These are phyloP conservation scores for Emericellopsis atlantica DNA, from an alignment of 2,329 filamentous ascomycete species.

Conservation along the genomic window DNA sequence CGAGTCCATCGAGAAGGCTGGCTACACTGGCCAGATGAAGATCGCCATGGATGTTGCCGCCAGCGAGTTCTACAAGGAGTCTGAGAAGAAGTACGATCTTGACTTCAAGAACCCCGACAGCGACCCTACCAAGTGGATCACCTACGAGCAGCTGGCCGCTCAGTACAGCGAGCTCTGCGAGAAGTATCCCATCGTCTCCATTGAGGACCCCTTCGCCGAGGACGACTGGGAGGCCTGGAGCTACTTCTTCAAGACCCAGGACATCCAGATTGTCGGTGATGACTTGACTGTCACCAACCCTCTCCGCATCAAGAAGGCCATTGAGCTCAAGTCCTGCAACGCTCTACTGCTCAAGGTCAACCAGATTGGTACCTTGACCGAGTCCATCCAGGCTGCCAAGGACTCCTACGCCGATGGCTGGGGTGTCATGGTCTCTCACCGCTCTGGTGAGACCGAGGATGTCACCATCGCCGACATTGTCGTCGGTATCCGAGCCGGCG, in stretches of 20 bases:
- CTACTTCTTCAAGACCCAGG: constrained; percentile 99
- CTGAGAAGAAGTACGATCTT: constrained; percentile 98
- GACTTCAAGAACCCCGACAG: constrained; percentile 99
- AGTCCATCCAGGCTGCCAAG: constrained; percentile 98
- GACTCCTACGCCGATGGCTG: constrained; percentile 91
- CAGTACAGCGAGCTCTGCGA: constrained; percentile 76
- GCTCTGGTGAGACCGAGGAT: constrained; percentile 98
- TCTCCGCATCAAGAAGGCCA: constrained; percentile 97
- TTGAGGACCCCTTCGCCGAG: constrained; percentile 98
- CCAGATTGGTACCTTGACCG: constrained; percentile 97
- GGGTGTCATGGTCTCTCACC: constrained; percentile 99
- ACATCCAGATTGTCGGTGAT: constrained; percentile 97
- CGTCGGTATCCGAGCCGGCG: constrained; percentile 87
- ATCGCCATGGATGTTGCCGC: constrained; percentile 99
- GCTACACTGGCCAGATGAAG: constrained; percentile 91
- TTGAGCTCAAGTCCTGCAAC: constrained; percentile 98
- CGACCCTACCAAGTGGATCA: constrained; percentile 95
- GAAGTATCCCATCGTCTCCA: constrained; percentile 98
- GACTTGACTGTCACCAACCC: constrained; percentile 99
- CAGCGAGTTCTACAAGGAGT: constrained; percentile 97
- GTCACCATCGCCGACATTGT: constrained; percentile 98
- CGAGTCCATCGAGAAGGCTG: constrained; percentile 84
- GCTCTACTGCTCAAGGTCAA: constrained; percentile 98
- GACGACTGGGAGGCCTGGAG: constrained; percentile 99
- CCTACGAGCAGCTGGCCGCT: constrained; percentile 90